Evolutionary conservation across 179 eudicot species (phyloP).

Genomic region (Heliamphora pulchella): DNA sequence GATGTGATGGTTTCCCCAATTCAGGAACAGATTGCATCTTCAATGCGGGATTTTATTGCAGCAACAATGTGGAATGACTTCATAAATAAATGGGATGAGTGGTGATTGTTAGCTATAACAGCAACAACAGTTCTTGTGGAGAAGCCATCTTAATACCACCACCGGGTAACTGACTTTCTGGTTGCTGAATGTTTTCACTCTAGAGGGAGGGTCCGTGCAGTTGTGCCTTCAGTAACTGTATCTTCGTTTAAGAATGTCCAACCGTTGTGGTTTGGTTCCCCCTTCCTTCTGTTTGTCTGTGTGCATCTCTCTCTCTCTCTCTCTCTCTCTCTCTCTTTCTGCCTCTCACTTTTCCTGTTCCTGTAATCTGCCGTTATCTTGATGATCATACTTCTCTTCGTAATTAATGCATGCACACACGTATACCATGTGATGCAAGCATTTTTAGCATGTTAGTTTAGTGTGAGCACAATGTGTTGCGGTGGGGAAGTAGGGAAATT

Average conservation of each 20-base stretch:
- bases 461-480: too few species aligned
- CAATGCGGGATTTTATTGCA: constrained; percentile 56
- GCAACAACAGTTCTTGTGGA: background rate
- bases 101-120: constrained; percentile 30
- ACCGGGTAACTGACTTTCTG: constrained; percentile 1
- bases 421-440: too few species aligned
- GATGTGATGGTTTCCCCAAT: constrained; percentile 38
- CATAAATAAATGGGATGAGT: constrained; percentile 60
- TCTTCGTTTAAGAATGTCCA: background rate
- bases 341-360: too few species aligned
- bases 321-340: background rate
- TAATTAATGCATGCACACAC: too few species aligned
- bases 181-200: background rate
- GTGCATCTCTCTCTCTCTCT: background rate
- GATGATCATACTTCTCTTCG: too few species aligned
- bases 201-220: background rate
- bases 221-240: background rate
- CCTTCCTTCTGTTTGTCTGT: too few species aligned
- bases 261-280: background rate
- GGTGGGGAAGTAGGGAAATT: too few species aligned
- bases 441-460: too few species aligned
- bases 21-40: constrained; percentile 44
- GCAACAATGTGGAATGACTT: constrained; percentile 76
- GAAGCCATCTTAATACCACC: background rate
- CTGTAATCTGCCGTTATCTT: too few species aligned